These are phyloP conservation scores for Filobasidium floriforme DNA, from an alignment of 768 basidiomycete species.

Conservation along the genomic window DNA sequence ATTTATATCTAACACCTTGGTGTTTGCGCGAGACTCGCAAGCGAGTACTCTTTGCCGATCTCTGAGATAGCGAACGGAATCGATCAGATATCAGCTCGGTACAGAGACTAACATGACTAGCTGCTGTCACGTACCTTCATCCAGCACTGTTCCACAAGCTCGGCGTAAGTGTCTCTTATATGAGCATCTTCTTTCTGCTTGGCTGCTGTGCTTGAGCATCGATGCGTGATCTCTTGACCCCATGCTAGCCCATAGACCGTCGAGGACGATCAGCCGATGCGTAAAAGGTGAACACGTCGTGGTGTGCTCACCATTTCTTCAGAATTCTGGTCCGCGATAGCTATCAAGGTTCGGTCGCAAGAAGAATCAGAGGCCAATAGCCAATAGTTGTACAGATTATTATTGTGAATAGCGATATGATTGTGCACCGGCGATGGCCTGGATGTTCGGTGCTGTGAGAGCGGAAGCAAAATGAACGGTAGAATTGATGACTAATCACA, in stretches of 20 bases:
- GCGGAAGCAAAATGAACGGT: not conserved
- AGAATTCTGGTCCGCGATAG: not conserved
- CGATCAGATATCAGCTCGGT: slow-evolving; percentile 13
- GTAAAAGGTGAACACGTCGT: not conserved
- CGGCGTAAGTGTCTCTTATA: slow-evolving; percentile 60
- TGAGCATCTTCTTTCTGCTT: slow-evolving; percentile 50
- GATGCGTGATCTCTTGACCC: slow-evolving; percentile 43
- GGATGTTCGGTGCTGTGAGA: too few species aligned
- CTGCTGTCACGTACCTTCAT: slow-evolving; percentile 50
- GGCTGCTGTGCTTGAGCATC: slow-evolving; percentile 29
- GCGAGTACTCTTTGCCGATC: slow-evolving; percentile 60
- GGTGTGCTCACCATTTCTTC: not conserved
- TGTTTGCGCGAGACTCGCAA: slow-evolving; percentile 73
- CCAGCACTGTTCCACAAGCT: slow-evolving; percentile 70
- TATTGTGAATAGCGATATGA: too few species aligned
- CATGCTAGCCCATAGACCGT: slow-evolving; percentile 36
- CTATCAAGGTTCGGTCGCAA: too few species aligned
- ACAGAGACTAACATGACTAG: too few species aligned
- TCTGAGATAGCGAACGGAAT: slow-evolving; percentile 50
- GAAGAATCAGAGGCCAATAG: too few species aligned
- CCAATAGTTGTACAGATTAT: too few species aligned
- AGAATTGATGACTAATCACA: not conserved
- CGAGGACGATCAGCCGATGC: not conserved
- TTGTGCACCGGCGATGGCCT: too few species aligned
- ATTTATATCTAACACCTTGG: slow-evolving; percentile 67